Evolutionary conservation across 805 yeast species (phyloP), one percentile per base, ranked within the genome.

Genomic region (Candida dajiaensis): DNA sequence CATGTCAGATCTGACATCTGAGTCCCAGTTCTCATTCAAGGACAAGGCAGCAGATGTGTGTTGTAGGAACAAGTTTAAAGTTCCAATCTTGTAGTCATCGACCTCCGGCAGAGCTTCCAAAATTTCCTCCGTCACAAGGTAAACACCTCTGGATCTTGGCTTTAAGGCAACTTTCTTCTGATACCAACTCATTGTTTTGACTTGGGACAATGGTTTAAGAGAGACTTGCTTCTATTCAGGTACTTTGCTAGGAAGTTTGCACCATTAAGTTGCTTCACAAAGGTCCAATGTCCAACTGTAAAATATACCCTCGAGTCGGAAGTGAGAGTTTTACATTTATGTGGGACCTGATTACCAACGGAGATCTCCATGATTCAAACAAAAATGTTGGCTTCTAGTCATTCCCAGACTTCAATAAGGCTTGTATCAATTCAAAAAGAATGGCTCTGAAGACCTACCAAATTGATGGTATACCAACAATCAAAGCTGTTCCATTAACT

Each of bases 1-100:
- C 86, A 87, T 74, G 57, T 86, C 95, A 1, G 58, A 63, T 50
- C 90, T 72, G 12, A 86, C 95, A 58, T 83, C 89, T 0, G 89
- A 79, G 57, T 87, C 95, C 68, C 80, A 85, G 60, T 86, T 86
- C 61, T 86, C 95, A 59, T 86, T 86, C 46, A 86, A 63, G 0
- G 89, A 81, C 38, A 86, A 62, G 0, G 83, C 94, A 5, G 90
- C 90, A 10, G 89, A 81, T 1, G 95, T 85, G 64, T 86, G 95
- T 61, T 84, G 86, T 40, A 85, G 66, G 61, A 87, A 86, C 22
- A 86, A 64, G 55, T 85, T 76, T 45, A 84, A 62, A 22, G 76
- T 66, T 2, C 95, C 95, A 10, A 83, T 66, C 58, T 80, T 76
- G 63, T 76, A 80, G 35, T 77, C 61, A 45, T 70, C 71, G 48